phyloP scores from a whole-genome alignment of 2,329 filamentous ascomycete species.

The Podosphaera fusca region DNA sequence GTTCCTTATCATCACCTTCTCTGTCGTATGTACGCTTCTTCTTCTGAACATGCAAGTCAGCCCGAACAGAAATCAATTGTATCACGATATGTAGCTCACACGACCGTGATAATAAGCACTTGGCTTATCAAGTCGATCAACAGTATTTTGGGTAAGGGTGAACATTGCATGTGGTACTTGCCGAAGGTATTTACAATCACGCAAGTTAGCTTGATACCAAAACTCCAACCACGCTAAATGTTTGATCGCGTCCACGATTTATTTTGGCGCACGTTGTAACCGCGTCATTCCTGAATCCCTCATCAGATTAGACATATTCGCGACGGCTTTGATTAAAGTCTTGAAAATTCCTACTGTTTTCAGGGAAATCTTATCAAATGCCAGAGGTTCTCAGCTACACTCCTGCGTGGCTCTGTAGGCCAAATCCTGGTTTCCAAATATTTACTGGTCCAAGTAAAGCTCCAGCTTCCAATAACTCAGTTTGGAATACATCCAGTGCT shows the following conservation, averaged over 20 bases:
- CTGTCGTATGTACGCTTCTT: conserved; percentile 29
- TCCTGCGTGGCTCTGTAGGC: conserved; percentile 64
- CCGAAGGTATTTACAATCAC: too few species aligned
- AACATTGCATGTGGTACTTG: conserved; percentile 13
- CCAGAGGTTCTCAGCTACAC: conserved; percentile 69
- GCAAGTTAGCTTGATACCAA: too few species aligned
- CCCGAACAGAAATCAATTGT: neutral
- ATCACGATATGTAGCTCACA: conserved; percentile 25
- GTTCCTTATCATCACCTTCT: conserved; percentile 32
- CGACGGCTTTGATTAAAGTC: neutral
- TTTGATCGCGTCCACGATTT: too few species aligned
- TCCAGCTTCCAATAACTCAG: conserved; percentile 10
- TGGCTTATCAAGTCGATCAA: conserved; percentile 79
- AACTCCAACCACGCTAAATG: too few species aligned
- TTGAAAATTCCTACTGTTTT: neutral
- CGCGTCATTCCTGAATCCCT: too few species aligned
- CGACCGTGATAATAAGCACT: conserved; percentile 80
- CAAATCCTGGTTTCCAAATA: conserved; percentile 53
- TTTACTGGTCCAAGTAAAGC: conserved; percentile 31
- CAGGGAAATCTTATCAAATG: conserved; percentile 27
- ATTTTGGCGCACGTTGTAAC: too few species aligned
- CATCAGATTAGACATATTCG: too few species aligned
- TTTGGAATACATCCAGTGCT: conserved; percentile 5
- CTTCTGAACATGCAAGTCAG: conserved; percentile 19
- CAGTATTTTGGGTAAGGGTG: conserved; percentile 34